phyloP scores from a whole-genome alignment of 345 rosid species.

The Arabis alpina region DNA sequence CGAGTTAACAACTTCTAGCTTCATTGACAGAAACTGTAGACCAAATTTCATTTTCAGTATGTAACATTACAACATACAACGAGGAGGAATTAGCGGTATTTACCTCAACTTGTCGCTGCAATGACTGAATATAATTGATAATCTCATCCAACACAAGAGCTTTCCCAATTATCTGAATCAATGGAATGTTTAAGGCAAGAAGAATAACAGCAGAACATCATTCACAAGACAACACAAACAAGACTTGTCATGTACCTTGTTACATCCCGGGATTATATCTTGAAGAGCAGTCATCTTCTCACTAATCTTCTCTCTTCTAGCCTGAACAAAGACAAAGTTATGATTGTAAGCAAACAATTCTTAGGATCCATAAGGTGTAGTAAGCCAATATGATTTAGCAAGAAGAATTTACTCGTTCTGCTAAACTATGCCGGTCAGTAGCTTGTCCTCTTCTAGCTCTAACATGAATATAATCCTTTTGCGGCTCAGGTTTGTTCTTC shows the following conservation, averaged over 20 bases:
- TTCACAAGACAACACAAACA: not conserved
- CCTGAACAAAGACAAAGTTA: slow-evolving; percentile 53
- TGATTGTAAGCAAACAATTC: not conserved
- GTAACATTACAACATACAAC: not conserved
- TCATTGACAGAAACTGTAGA: slow-evolving; percentile 88
- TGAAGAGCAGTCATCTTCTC: slow-evolving; percentile 96
- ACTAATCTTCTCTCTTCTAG: slow-evolving; percentile 95
- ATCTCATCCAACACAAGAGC: slow-evolving; percentile 98
- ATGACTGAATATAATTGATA: slow-evolving; percentile 91
- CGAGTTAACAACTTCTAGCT: slow-evolving; percentile 89
- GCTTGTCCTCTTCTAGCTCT: slow-evolving; percentile 99
- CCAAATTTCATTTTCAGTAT: slow-evolving; percentile 20
- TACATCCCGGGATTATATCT: slow-evolving; percentile 94
- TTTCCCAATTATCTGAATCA: slow-evolving; percentile 86
- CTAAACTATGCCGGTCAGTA: slow-evolving; percentile 96
- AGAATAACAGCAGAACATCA: not conserved
- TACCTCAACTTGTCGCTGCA: slow-evolving; percentile 98
- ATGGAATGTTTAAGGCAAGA: not conserved
- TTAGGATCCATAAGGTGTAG: not conserved
- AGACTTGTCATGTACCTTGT: slow-evolving; percentile 61
- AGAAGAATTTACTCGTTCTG: slow-evolving; percentile 74
- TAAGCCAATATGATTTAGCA: slow-evolving; percentile 2
- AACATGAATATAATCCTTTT: slow-evolving; percentile 94
- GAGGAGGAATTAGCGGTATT: not conserved
- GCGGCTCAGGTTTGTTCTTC: slow-evolving; percentile 67